Conservation (phyloP, 2,329 filamentous ascomycete species). For the Penicillium polonicum region DNA sequence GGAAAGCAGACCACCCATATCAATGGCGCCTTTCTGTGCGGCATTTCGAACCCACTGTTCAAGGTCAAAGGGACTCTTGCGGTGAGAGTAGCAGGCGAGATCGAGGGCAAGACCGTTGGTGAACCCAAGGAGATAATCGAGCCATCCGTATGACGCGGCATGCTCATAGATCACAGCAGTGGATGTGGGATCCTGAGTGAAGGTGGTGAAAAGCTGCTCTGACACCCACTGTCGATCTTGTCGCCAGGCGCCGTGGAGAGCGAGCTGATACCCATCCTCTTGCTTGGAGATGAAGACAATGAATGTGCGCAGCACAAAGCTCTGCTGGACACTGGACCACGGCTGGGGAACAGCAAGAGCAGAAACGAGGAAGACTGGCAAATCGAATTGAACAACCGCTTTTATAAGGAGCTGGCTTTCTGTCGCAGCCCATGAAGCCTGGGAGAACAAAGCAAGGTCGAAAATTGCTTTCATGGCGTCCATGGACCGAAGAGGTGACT, state of each 20-base stretch:
- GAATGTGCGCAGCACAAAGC: conserved; percentile 57
- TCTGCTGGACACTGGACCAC: conserved; percentile 50
- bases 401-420: conserved; percentile 60
- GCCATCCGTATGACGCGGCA: conserved; percentile 77
- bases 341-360: conserved; percentile 50
- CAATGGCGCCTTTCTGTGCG: conserved; percentile 59
- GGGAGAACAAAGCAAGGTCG: conserved; percentile 59
- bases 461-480: conserved; percentile 73
- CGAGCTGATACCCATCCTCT: conserved; percentile 77
- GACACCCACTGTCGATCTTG: conserved; percentile 87
- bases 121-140: conserved; percentile 74
- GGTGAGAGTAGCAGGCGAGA: conserved; percentile 80
- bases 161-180: conserved; percentile 73
- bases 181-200: conserved; percentile 67
- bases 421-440: conserved; percentile 55
- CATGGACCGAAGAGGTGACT: conserved; percentile 83
- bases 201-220: conserved; percentile 72
- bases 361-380: conserved; percentile 52
- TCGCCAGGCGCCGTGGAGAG: conserved; percentile 86
- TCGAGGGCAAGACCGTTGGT: conserved; percentile 85
- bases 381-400: conserved; percentile 56
- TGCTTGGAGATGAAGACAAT: conserved; percentile 79
- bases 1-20: conserved; percentile 69
- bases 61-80: conserved; percentile 75
- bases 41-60: conserved; percentile 76